Evolutionary conservation across 495 filamentous ascomycete genomes (phyloP).

Genomic region (Letharia lupina): DNA sequence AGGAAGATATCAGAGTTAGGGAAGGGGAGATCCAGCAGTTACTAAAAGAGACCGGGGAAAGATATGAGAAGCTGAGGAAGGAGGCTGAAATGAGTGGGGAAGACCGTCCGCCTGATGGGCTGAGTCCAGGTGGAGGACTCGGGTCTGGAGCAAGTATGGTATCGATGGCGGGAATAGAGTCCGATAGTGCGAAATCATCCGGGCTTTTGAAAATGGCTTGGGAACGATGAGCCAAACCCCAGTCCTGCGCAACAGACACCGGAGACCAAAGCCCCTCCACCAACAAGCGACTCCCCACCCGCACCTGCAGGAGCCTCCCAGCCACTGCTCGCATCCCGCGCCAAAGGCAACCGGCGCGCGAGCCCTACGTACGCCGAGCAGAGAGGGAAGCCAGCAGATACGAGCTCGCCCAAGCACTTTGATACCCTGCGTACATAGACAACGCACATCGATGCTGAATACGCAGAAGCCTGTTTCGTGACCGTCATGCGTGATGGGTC

Average conservation of each 20-base stretch:
- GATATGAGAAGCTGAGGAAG: conserved; percentile 54
- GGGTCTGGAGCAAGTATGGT: neutral
- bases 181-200: neutral
- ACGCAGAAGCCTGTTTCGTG: neutral
- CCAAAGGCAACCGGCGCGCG: neutral
- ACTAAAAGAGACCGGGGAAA: conserved; percentile 72
- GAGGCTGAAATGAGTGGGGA: conserved; percentile 38
- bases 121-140: conserved; percentile 1
- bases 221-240: neutral
- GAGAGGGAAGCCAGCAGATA: neutral
- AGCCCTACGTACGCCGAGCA: neutral
- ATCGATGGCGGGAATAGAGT: neutral
- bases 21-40: conserved; percentile 76
- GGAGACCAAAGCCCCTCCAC: neutral
- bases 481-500: neutral
- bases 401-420: neutral
- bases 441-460: neutral
- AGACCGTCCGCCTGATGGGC: neutral
- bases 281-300: neutral
- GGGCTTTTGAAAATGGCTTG: neutral
- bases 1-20: conserved; percentile 58
- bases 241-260: neutral
- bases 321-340: neutral
- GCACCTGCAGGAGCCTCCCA: neutral
- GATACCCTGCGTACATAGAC: neutral